Conservation (phyloP, 2,329 filamentous ascomycete species). For the Alternaria novae-zelandiae region DNA sequence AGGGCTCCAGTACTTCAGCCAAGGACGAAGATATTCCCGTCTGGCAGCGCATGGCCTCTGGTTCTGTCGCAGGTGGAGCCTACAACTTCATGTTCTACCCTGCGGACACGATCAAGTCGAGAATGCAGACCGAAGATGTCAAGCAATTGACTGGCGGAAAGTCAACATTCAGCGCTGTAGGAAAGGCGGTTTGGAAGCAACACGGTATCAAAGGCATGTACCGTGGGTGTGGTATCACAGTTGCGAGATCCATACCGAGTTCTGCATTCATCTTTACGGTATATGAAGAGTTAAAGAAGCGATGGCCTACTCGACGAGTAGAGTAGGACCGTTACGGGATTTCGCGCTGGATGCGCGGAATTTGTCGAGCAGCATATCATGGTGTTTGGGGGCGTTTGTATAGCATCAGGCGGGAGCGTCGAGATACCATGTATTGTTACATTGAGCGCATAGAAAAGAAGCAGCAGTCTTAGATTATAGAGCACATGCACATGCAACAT, state of each 20-base stretch:
- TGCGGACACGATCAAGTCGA: constrained; percentile 94
- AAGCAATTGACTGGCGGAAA: constrained; percentile 59
- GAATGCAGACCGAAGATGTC: constrained; percentile 89
- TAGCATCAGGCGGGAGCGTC: constrained; percentile 7
- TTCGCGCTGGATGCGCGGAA: background rate
- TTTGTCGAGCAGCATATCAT: background rate
- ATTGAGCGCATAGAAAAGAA: constrained; percentile 2
- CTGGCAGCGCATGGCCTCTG: constrained; percentile 86
- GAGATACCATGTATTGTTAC: constrained; percentile 18
- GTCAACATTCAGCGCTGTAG: constrained; percentile 75
- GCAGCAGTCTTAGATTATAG: background rate
- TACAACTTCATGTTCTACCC: constrained; percentile 99
- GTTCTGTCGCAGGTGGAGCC: constrained; percentile 85
- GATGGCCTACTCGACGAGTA: constrained; percentile 35
- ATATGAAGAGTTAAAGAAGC: constrained; percentile 80
- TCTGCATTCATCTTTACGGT: constrained; percentile 99
- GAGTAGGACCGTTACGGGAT: background rate
- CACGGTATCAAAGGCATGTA: constrained; percentile 87
- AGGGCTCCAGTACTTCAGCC: constrained; percentile 53
- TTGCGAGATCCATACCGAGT: constrained; percentile 84
- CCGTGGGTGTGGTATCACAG: constrained; percentile 92
- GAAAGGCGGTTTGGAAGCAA: constrained; percentile 76
- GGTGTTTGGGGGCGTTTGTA: constrained; percentile 16
- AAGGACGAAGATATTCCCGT: constrained; percentile 69
- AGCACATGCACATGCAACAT: constrained; percentile 22